Percentiles rank a stretch among this genome's conserved stretches.
Evolutionary conservation across 164 flowering plant genomes (phyloP).

Genomic region (Annona squamosa): DNA sequence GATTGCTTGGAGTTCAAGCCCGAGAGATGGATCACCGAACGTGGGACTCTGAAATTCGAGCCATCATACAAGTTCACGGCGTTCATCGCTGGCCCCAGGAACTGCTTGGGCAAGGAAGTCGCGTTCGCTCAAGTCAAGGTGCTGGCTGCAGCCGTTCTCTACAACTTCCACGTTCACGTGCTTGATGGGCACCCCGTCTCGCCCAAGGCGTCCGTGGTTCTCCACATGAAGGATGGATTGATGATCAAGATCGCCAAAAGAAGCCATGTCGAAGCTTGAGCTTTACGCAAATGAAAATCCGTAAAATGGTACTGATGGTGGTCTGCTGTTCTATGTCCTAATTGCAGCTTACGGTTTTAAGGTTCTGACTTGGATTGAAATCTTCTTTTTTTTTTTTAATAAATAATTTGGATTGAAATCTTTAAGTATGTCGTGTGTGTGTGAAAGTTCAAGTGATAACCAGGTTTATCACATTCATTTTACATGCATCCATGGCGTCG

Average conservation of each 20-base stretch:
- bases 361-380: no score
- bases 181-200: slow-evolving; percentile 29
- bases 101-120: slow-evolving; percentile 36
- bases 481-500: no score
- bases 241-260: neutral
- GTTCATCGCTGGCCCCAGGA: slow-evolving; percentile 40
- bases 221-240: slow-evolving; percentile 12
- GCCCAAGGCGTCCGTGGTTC: slow-evolving; percentile 13
- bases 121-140: slow-evolving; percentile 31
- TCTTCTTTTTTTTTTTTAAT: no score
- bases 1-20: neutral
- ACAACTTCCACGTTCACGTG: slow-evolving; percentile 21
- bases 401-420: no score
- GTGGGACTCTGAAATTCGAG: neutral
- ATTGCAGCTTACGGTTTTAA: no score
- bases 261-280: neutral
- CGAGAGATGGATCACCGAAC: neutral
- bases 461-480: no score
- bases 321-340: no score
- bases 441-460: no score
- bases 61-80: slow-evolving; percentile 21
- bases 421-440: no score
- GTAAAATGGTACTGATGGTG: no score
- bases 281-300: no score
- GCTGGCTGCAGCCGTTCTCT: slow-evolving; percentile 23